Evolutionary conservation across 805 yeast genomes (phyloP).

Genomic region (Kluyveromyces wickerhamii): DNA sequence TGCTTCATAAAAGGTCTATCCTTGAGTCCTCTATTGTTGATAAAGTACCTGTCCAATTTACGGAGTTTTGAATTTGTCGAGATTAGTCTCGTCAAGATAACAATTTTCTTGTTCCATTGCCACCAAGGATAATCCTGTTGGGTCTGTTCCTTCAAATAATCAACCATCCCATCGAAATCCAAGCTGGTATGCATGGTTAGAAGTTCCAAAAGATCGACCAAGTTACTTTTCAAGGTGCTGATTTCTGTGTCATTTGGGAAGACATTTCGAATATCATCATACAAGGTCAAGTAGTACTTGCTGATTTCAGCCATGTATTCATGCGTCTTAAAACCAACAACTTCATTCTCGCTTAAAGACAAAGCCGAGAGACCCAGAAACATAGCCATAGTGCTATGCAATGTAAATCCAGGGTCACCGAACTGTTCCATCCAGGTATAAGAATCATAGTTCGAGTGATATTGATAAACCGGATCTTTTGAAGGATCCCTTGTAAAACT

Average conservation of each 20-base stretch:
- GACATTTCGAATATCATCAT: slow-evolving; percentile 14
- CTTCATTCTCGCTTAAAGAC: slow-evolving; percentile 48
- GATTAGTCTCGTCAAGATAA: slow-evolving; percentile 49
- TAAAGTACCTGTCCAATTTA: slow-evolving; percentile 48
- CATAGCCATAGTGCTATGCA: slow-evolving; percentile 51
- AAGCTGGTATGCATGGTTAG: slow-evolving; percentile 5
- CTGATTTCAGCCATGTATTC: slow-evolving; percentile 42
- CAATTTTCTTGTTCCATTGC: slow-evolving; percentile 48
- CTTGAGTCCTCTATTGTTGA: slow-evolving; percentile 39
- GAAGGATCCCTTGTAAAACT: slow-evolving; percentile 33
- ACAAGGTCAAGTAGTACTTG: slow-evolving; percentile 28
- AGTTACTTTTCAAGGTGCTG: slow-evolving; percentile 7
- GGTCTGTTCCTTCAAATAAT: slow-evolving; percentile 42
- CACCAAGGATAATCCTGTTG: slow-evolving; percentile 76
- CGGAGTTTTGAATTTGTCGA: slow-evolving; percentile 44
- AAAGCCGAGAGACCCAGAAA: slow-evolving; percentile 50
- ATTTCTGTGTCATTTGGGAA: slow-evolving; percentile 20
- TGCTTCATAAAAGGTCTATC: slow-evolving; percentile 57
- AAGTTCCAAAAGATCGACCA: slow-evolving; percentile 8
- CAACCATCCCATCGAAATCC: slow-evolving; percentile 36
- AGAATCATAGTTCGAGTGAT: slow-evolving; percentile 52
- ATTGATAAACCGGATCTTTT: slow-evolving; percentile 38
- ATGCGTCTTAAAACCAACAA: slow-evolving; percentile 39
- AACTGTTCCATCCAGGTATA: slow-evolving; percentile 44
- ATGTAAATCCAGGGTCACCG: slow-evolving; percentile 44